Conservation (phyloP, 345 rosid genomes). For the Eucalyptus tenuipes region DNA sequence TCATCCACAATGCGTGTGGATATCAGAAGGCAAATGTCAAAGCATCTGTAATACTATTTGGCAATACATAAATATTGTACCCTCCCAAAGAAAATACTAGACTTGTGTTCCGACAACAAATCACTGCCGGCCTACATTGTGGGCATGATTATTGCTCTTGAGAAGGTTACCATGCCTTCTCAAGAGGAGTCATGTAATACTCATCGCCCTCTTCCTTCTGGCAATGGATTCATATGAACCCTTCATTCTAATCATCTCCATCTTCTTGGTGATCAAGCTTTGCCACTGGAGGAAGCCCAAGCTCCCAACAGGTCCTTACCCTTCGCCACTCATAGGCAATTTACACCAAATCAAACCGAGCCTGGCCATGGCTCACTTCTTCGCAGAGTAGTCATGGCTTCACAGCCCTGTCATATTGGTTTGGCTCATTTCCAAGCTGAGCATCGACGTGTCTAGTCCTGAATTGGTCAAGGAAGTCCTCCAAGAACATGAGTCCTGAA, state of each 20-base stretch:
- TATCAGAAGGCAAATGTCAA: neutral
- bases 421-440: slow-evolving; percentile 77
- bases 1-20: neutral
- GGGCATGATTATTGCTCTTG: neutral
- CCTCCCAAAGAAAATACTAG: neutral
- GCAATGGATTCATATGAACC: neutral
- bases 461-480: slow-evolving; percentile 72
- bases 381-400: slow-evolving; percentile 51
- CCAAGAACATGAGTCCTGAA: slow-evolving; percentile 57
- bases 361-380: slow-evolving; percentile 50
- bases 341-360: slow-evolving; percentile 69
- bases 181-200: neutral
- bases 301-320: slow-evolving; percentile 69
- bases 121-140: neutral
- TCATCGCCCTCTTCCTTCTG: neutral
- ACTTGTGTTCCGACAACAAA: neutral
- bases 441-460: slow-evolving; percentile 48
- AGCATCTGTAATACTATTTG: neutral
- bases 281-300: slow-evolving; percentile 34
- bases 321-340: slow-evolving; percentile 78
- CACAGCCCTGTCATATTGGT: slow-evolving; percentile 82
- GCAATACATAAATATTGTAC: neutral
- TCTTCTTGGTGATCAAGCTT: neutral
- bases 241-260: neutral
- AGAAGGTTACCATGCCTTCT: neutral